phyloP scores from a whole-genome alignment of 805 yeast species.

The Saccharomycopsis sp. region DNA sequence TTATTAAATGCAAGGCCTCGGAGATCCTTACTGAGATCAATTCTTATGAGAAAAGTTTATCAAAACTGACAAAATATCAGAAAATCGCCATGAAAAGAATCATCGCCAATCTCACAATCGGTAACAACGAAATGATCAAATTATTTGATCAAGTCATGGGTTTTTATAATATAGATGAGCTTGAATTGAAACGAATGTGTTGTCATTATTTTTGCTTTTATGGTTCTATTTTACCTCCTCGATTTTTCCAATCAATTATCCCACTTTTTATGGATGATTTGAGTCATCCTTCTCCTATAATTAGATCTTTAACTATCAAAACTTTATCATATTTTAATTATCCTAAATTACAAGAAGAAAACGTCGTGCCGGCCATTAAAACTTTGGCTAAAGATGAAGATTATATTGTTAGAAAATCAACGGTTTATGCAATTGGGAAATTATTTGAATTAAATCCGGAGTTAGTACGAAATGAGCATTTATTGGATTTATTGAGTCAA shows the following conservation, averaged over 20 bases:
- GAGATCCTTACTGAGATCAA: too few relatives aligned
- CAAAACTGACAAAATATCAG: conserved; percentile 26
- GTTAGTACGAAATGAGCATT: conserved; percentile 31
- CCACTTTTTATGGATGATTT: conserved; percentile 46
- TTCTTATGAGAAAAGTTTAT: too few relatives aligned
- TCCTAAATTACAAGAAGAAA: conserved; percentile 33
- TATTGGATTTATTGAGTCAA: conserved; percentile 40
- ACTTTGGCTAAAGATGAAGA: conserved; percentile 35
- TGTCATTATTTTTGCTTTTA: conserved; percentile 55
- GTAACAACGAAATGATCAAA: conserved; percentile 63
- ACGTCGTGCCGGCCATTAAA: conserved; percentile 25
- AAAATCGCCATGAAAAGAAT: conserved; percentile 56
- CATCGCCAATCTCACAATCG: conserved; percentile 74
- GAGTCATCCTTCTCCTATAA: conserved; percentile 23
- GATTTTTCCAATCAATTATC: conserved; percentile 44
- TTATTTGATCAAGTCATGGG: conserved; percentile 54
- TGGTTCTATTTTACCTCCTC: conserved; percentile 46
- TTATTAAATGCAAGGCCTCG: too few relatives aligned
- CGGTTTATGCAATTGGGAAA: conserved; percentile 60
- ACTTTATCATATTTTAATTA: conserved; percentile 43
- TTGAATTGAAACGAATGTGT: conserved; percentile 63
- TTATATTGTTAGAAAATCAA: conserved; percentile 54
- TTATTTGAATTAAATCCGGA: conserved; percentile 46
- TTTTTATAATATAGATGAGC: conserved; percentile 48
- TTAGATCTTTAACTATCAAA: conserved; percentile 52